These are phyloP conservation scores for Naumovozyma castellii DNA, from an alignment of 805 yeast genomes.

Conservation along the genomic window DNA sequence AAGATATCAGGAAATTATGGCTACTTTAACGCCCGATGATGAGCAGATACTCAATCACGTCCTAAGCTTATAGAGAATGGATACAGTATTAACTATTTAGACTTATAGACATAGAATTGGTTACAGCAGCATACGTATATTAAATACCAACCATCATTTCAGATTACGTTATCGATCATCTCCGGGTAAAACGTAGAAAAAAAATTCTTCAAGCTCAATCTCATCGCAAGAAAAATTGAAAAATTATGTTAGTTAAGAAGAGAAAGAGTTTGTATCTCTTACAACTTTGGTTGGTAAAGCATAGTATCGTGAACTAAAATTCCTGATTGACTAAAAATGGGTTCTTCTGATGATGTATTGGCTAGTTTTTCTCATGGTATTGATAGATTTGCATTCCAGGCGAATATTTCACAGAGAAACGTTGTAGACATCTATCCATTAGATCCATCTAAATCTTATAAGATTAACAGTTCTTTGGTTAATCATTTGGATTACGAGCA, in stretches of 20 bases:
- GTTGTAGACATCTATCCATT: conserved; percentile 28
- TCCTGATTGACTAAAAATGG: neutral
- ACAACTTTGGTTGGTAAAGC: too few relatives aligned
- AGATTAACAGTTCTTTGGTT: conserved; percentile 25
- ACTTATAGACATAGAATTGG: neutral
- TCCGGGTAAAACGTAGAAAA: neutral
- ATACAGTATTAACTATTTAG: too few relatives aligned
- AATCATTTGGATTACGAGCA: conserved; percentile 26
- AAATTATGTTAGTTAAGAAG: too few relatives aligned
- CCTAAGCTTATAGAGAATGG: neutral
- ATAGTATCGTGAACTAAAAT: neutral
- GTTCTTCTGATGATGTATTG: conserved; percentile 4
- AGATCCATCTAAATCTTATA: conserved; percentile 17
- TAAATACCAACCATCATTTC: too few relatives aligned
- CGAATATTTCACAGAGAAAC: conserved; percentile 27
- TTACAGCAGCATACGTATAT: too few relatives aligned
- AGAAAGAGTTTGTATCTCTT: too few relatives aligned
- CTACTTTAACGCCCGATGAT: conserved; percentile 31
- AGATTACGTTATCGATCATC: too few relatives aligned
- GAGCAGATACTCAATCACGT: conserved; percentile 20
- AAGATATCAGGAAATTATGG: conserved; percentile 42
- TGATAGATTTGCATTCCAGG: conserved; percentile 28
- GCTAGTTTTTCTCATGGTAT: conserved; percentile 25
- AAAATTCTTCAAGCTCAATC: neutral
- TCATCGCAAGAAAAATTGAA: neutral